Evolutionary conservation across 768 basidiomycete species (phyloP), one percentile per base, ranked within the genome.

Genomic region (Exsudoporus frostii): DNA sequence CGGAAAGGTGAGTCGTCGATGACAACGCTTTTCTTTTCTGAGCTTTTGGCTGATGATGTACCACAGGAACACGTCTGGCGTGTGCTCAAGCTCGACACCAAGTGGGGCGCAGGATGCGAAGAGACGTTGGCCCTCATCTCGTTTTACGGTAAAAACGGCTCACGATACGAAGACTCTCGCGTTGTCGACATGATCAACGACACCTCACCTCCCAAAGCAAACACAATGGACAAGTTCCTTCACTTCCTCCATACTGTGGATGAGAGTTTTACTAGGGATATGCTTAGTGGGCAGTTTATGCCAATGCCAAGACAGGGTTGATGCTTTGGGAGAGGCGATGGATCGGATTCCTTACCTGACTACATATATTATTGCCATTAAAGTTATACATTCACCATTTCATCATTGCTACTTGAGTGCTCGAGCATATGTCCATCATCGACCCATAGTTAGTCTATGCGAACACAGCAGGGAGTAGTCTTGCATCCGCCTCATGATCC

Each of bases 141-240:
- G 17, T 67, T 79, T 48, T 88, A 88, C 59, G 87, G 87, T 3
- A 74, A 77, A 27, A 66, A 75, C 9, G 85, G 85, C 7, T 68
- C 64, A 24, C 76, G 77, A 27, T 71, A 67, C 50, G 74, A 77
- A 63, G 79, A 86, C 56, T 58, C 74, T 24, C 69, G 74, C 22
- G 78, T 86, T 22, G 58, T 77, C 15, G 74, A 71, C 38, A 75
- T 84, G 73, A 64, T 84, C 36, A 67, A 80, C 32, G 81, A 84
- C 56, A 67, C 68, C 7, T 70, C 68, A 10, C 58, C 56, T 32
- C 76, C 79, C 3, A 71, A 65, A 34, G 67, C 74, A n/a, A 80
- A 84, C 52, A 69, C 78, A 11, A 72, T 75, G 55, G 76, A 79
- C 52, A 71, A 61, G 48, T 73, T 85, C 41, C 62, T 84, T 55